A percentile compares a stretch with the other conserved stretches of the same genome.
Evolutionary conservation across 345 rosid genomes (phyloP).

Genomic region (Arabis hirsuta): DNA sequence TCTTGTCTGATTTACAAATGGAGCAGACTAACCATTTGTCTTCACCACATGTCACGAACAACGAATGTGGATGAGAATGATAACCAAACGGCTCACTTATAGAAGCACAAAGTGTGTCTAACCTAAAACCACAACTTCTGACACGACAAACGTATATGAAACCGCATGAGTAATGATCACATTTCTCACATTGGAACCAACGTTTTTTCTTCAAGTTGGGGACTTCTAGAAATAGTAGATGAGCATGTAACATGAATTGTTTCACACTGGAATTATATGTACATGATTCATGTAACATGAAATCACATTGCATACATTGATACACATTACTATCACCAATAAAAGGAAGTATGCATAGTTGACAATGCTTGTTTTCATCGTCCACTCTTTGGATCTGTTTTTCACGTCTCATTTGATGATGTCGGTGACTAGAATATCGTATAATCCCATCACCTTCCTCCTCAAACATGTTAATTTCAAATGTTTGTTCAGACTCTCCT

Average conservation of each 20-base stretch:
- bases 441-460: slow-evolving; percentile 2
- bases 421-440: background rate
- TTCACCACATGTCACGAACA: background rate
- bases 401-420: background rate
- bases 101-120: slow-evolving; percentile 22
- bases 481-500: background rate
- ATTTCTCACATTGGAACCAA: background rate
- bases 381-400: background rate
- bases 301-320: slow-evolving; percentile 24
- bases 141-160: background rate
- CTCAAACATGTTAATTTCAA: slow-evolving; percentile 1
- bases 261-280: slow-evolving; percentile 14
- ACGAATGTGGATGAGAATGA: slow-evolving; percentile 7
- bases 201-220: background rate
- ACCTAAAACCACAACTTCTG: background rate
- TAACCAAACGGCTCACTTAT: background rate
- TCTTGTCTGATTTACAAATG: background rate
- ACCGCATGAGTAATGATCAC: background rate
- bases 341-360: slow-evolving; percentile 5
- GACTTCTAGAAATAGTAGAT: slow-evolving; percentile 2
- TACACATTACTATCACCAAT: background rate
- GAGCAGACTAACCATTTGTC: background rate
- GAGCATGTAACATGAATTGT: slow-evolving; percentile 10
- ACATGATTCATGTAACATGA: slow-evolving; percentile 26
- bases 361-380: slow-evolving; percentile 17